Conservation (phyloP, 1,284 basidiomycete genomes). For the Cryptococcus sp. region DNA sequence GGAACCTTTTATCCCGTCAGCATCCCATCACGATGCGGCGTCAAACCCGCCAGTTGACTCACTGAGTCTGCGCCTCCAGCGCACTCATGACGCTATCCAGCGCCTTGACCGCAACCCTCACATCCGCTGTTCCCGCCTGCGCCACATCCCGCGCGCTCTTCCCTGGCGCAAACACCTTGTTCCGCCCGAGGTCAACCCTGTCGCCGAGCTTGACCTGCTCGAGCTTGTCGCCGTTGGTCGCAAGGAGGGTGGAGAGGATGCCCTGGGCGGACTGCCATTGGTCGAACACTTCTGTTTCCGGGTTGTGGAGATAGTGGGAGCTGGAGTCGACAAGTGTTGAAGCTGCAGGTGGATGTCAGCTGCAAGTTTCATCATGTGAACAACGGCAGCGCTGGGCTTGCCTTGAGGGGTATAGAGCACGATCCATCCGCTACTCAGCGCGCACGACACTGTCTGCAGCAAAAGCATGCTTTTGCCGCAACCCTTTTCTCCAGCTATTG, state of each 20-base stretch:
- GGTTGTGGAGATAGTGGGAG: conserved; percentile 69
- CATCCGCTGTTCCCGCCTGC: conserved; percentile 59
- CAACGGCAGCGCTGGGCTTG: conserved; percentile 41
- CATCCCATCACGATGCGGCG: background rate
- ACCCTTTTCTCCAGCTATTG: conserved; percentile 68
- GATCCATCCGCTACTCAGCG: conserved; percentile 68
- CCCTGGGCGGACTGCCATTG: conserved; percentile 54
- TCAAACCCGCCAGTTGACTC: conserved; percentile 27
- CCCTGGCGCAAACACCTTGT: conserved; percentile 54
- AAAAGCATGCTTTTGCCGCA: conserved; percentile 80
- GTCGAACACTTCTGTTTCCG: conserved; percentile 70
- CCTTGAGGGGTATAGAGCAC: conserved; percentile 85
- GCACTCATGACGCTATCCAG: conserved; percentile 64
- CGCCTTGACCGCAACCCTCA: conserved; percentile 60
- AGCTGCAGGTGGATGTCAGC: conserved; percentile 48
- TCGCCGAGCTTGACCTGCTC: conserved; percentile 30
- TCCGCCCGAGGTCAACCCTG: conserved; percentile 7
- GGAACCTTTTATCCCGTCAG: conserved; percentile 52
- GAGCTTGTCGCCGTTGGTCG: conserved; percentile 46
- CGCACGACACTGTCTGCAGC: conserved; percentile 75
- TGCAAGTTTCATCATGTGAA: background rate
- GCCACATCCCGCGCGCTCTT: conserved; percentile 61
- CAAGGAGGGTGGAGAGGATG: conserved; percentile 8
- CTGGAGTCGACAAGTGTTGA: conserved; percentile 75
- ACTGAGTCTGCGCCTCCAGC: conserved; percentile 67